Base-by-base conservation (phyloP, 2,329 filamentous ascomycete genomes). In the Canariomyces notabilis region DNA sequence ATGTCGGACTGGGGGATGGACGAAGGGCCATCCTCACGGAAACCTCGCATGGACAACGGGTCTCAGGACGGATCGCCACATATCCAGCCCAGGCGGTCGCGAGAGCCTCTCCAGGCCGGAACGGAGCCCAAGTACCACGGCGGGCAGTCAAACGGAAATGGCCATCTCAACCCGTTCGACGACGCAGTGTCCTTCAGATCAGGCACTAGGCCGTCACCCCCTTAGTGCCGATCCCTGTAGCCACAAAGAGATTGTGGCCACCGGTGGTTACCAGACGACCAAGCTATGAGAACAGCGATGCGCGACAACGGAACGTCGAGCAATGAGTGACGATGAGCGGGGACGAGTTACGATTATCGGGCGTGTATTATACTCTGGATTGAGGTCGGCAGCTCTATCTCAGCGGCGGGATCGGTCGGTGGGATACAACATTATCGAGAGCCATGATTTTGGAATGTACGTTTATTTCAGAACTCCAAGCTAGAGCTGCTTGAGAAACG, bases 1-100 rank as follows among this genome's bases (percentile, higher is more conserved):
- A 51, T 46, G 46, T 43, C 49, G 2, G 57, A 59, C 40, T 59
- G 57, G 37, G 57, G 57, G 8, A 44, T 59, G 1, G 55, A 56
- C 34, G 54, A 57, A 4, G 11, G 46, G 12, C 43, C 50, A 21
- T 29, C 31, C 7, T 23, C n/a, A 9, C 33, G 41, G 19, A 48
- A 50, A 19, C 21, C 29, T n/a, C 39, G 44, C 16, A 16, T 18
- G 5, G 42, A 42, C n/a, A 47, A 50, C 34, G 34, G 21, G 16
- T 51, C 52, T 2, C 37, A 48, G 6, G 38, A 45, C 37, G 44
- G 43, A 2, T 51, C 49, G 5, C 46, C 51, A 16, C 32, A 18
- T n/a, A 42, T 42, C 6, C 46, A 42, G 11, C 39, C 44, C 26
- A 34, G 49, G 21, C 49, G 47, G 16, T 52, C 52, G 9, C 43